Evolutionary conservation across 768 basidiomycete species (phyloP).

Genomic region (Leccinum subtestaceum): DNA sequence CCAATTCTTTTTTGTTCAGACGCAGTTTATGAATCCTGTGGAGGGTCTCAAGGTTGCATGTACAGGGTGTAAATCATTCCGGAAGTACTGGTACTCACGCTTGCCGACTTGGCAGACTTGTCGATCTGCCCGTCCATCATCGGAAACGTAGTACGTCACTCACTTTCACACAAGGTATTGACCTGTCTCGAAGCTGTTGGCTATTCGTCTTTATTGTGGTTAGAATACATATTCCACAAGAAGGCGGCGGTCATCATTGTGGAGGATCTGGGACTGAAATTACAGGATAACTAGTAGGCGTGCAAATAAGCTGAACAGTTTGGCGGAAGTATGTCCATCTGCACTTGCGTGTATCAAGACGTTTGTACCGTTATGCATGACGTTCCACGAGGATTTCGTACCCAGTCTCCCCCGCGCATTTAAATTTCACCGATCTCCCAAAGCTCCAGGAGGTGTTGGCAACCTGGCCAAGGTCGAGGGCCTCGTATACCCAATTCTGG

Average conservation of each 20-base stretch:
- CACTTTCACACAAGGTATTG: neutral
- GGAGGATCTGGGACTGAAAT: slow-evolving; percentile 39
- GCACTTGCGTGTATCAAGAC: too few species aligned
- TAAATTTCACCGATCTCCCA: too few species aligned
- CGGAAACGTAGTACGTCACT: too few species aligned
- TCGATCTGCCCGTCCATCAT: too few species aligned
- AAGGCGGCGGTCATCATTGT: slow-evolving; percentile 11
- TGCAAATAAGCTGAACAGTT: neutral
- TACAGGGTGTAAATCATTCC: too few species aligned
- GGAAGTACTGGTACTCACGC: too few species aligned
- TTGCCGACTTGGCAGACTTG: too few species aligned
- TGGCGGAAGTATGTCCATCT: too few species aligned
- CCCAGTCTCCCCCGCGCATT: too few species aligned
- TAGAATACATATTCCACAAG: slow-evolving; percentile 42
- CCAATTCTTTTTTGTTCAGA: too few species aligned
- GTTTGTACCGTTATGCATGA: neutral
- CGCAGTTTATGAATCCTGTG: too few species aligned
- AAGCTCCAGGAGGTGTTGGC: neutral
- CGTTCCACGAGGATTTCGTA: neutral
- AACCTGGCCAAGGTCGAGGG: neutral
- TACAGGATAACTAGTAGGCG: neutral
- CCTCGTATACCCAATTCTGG: slow-evolving; percentile 12
- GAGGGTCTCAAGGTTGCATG: too few species aligned
- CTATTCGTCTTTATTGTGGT: neutral
- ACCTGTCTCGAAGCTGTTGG: neutral